phyloP scores from a whole-genome alignment of 2,329 filamentous ascomycete species.

The Diatrype stigma region DNA sequence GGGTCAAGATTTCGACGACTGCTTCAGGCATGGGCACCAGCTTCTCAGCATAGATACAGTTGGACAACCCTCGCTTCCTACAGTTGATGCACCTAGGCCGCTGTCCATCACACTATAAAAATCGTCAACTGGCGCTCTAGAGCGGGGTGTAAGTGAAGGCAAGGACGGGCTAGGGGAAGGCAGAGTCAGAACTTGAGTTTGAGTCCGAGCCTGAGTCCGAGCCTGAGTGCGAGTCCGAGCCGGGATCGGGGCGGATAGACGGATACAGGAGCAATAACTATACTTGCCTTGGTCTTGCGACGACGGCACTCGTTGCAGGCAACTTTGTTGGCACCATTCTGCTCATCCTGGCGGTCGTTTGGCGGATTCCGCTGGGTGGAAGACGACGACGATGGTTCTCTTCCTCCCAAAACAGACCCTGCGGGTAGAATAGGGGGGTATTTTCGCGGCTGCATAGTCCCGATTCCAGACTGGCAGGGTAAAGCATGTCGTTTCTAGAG shows the following conservation, averaged over 20 bases:
- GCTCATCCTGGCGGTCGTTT: background rate
- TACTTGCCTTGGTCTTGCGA: constrained; percentile 17
- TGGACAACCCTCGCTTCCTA: constrained; percentile 6
- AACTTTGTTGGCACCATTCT: constrained; percentile 5
- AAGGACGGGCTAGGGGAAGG: background rate
- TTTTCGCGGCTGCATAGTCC: constrained; percentile 6
- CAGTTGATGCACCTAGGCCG: constrained; percentile 16
- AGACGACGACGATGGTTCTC: background rate
- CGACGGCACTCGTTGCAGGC: constrained; percentile 16
- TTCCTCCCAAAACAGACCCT: background rate
- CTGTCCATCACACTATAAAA: constrained; percentile 16
- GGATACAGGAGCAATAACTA: background rate
- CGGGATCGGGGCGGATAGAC: no score
- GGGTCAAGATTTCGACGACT: constrained; percentile 19
- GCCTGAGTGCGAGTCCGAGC: no score
- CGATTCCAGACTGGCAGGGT: background rate
- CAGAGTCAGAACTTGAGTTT: no score
- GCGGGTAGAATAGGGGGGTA: constrained; percentile 8
- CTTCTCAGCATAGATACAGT: constrained; percentile 14
- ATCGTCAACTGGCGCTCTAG: background rate
- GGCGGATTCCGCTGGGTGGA: constrained; percentile 1
- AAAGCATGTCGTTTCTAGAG: no score
- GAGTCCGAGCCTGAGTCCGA: no score
- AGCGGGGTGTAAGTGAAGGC: background rate
- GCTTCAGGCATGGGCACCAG: constrained; percentile 9